A percentile compares a stretch with the other conserved stretches of the same genome.
Evolutionary conservation across 805 yeast genomes (phyloP).

Genomic region (Metschnikowia shivogae): DNA sequence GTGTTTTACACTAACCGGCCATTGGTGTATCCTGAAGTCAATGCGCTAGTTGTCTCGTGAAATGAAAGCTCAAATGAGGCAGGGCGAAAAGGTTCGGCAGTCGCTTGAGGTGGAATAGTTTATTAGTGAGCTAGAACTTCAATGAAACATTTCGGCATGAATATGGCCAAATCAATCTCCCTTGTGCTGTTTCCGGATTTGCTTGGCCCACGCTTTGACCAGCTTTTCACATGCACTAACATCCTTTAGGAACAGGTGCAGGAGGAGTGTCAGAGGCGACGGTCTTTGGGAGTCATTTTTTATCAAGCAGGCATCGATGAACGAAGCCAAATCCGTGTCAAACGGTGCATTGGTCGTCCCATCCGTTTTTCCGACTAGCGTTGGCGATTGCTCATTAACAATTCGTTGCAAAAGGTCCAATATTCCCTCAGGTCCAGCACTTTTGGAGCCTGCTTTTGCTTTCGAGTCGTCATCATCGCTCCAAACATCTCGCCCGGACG

Average conservation of each 20-base stretch:
- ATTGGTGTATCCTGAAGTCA: constrained; percentile 9
- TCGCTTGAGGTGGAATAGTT: too few species aligned
- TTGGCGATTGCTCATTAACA: constrained; percentile 90
- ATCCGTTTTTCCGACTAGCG: constrained; percentile 39
- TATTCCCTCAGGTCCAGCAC: constrained; percentile 69
- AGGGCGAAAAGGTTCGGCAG: too few species aligned
- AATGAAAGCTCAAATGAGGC: neutral
- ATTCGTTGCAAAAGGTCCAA: constrained; percentile 87
- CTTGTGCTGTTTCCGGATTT: constrained; percentile 31
- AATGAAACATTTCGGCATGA: too few species aligned
- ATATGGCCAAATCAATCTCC: constrained; percentile 9
- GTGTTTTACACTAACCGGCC: constrained; percentile 16
- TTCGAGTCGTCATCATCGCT: constrained; percentile 36
- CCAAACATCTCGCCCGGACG: constrained; percentile 81
- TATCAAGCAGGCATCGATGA: constrained; percentile 69
- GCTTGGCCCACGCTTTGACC: constrained; percentile 40
- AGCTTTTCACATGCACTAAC: constrained; percentile 34
- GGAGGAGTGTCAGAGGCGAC: constrained; percentile 66
- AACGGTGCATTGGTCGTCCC: constrained; percentile 26
- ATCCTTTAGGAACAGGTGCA: constrained; percentile 29
- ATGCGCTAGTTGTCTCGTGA: constrained; percentile 14
- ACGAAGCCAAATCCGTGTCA: constrained; percentile 52
- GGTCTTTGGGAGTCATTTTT: constrained; percentile 67
- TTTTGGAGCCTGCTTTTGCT: constrained; percentile 20
- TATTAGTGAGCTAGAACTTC: too few species aligned